Evolutionary conservation across 345 rosid species (phyloP).

Genomic region (Salix exigua): DNA sequence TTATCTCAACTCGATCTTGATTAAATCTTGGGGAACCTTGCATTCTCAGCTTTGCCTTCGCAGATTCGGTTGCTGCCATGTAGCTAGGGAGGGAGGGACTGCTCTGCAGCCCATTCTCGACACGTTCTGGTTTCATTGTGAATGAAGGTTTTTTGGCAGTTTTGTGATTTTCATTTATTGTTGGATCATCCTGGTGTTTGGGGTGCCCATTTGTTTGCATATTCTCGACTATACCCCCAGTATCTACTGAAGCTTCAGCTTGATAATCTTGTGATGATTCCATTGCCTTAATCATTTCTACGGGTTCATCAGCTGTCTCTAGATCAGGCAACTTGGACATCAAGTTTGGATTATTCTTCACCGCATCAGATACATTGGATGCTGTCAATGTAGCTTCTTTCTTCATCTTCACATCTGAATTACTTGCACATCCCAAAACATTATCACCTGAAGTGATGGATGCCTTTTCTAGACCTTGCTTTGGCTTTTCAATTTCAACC

Average conservation of each 20-base stretch:
- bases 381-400: constrained; percentile 18
- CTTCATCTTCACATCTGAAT: constrained; percentile 34
- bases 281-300: constrained; percentile 35
- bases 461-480: constrained; percentile 43
- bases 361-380: constrained; percentile 18
- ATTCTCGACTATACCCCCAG: constrained; percentile 35
- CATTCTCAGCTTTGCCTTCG: constrained; percentile 79
- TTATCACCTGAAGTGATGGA: constrained; percentile 28
- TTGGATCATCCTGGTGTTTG: constrained; percentile 41
- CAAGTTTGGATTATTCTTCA: constrained; percentile 26
- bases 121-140: constrained; percentile 49
- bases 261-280: constrained; percentile 34
- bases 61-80: constrained; percentile 90
- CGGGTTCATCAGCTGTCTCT: constrained; percentile 33
- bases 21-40: constrained; percentile 69
- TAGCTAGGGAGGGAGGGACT: constrained; percentile 76
- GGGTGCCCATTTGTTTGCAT: constrained; percentile 40
- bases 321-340: constrained; percentile 24
- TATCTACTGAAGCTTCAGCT: constrained; percentile 35
- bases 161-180: constrained; percentile 46
- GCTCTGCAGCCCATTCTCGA: constrained; percentile 60
- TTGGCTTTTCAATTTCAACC: constrained; percentile 51
- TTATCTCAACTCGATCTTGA: constrained; percentile 61
- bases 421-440: constrained; percentile 27
- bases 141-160: constrained; percentile 45